Percentiles rank a stretch among this genome's conserved stretches.
Conservation (phyloP, 2,329 filamentous ascomycete genomes). For the Scytalidium lignicola region DNA sequence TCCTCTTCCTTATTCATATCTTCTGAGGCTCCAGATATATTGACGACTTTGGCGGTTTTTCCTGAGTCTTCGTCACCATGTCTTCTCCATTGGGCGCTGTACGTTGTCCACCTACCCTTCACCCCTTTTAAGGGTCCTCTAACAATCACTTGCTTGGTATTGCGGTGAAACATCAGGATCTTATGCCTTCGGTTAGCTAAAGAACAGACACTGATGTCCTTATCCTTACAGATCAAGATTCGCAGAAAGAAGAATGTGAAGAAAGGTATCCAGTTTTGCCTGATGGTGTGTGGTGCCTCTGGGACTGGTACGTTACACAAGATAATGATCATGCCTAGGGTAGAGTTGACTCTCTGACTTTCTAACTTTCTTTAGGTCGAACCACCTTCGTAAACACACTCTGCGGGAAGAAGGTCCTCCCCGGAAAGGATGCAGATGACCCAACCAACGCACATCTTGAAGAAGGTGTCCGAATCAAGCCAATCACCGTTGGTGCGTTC, state of each 20-base stretch:
- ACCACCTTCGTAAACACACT: slow-evolving; percentile 99
- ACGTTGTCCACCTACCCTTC: slow-evolving; percentile 29
- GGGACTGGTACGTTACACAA: slow-evolving; percentile 74
- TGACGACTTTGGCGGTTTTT: neutral
- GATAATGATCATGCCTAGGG: slow-evolving; percentile 2
- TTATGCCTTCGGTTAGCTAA: slow-evolving; percentile 13
- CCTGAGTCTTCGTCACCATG: slow-evolving; percentile 32
- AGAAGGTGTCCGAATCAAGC: slow-evolving; percentile 98
- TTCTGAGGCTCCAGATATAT: neutral
- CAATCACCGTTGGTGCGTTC: slow-evolving; percentile 85
- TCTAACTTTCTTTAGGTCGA: slow-evolving; percentile 59
- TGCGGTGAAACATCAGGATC: slow-evolving; percentile 21
- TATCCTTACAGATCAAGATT: slow-evolving; percentile 72
- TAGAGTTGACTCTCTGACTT: slow-evolving; percentile 11
- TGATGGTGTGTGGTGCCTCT: slow-evolving; percentile 99
- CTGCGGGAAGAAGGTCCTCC: slow-evolving; percentile 87
- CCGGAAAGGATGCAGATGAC: slow-evolving; percentile 91
- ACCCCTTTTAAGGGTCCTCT: slow-evolving; percentile 25
- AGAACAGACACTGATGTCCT: slow-evolving; percentile 18
- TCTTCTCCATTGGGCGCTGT: slow-evolving; percentile 49
- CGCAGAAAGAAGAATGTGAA: slow-evolving; percentile 99
- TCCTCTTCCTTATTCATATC: slow-evolving; percentile 4
- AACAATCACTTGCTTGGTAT: slow-evolving; percentile 20
- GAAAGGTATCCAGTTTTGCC: slow-evolving; percentile 91
- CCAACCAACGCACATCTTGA: slow-evolving; percentile 82